Base-by-base conservation (phyloP, 2,329 filamentous ascomycete species). In the Arthroderma sp. region DNA sequence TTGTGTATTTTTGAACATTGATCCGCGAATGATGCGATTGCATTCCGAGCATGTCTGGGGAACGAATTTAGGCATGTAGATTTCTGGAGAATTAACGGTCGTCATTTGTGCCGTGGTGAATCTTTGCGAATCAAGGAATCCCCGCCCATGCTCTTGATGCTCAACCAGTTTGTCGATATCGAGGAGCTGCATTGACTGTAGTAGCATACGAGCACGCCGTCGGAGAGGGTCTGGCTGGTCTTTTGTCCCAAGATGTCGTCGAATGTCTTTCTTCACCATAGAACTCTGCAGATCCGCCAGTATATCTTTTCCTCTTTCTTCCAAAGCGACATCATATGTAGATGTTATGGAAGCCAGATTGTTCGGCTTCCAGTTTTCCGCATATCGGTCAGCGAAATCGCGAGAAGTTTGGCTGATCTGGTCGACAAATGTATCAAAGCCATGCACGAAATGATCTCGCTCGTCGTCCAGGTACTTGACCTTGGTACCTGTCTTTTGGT, bases 121-220 rank as follows among this genome's bases (percentile, higher is more conserved):
- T 22, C 15, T 22, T 22, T 22, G 15, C 15, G 15, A 22, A 22
- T 22, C 15, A 22, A 22, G 6, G 4, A 31, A 31, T 10, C 15
- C 27, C 9, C 11, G 27, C 29, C 15, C 15, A 6, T n/a, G 7
- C 6, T 22, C 15, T 9, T 32, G 53, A 45, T 64, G 52, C 49
- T 66, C 61, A 11, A 65, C 56, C 1, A 63, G 37, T n/a, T 64
- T 63, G 45, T 66, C 63, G 28, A 66, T 59, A 37, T 66, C 63
- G 1, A 66, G 54, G 15, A 64, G 61, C 3, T 58, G 59, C 31
- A 30, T 50, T n/a, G 36, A 11, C 38, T 64, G 61, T 0, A 63
- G 52, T 1, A 65, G 50, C 46, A 60, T 54, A 4, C 57, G 53
- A 2, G 58, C 59, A 15, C 56, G 45, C 11, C 55, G 50, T 10